Evolutionary conservation across 352 stramenopile species (phyloP).

Genomic region (Phytophthora pluvialis): DNA sequence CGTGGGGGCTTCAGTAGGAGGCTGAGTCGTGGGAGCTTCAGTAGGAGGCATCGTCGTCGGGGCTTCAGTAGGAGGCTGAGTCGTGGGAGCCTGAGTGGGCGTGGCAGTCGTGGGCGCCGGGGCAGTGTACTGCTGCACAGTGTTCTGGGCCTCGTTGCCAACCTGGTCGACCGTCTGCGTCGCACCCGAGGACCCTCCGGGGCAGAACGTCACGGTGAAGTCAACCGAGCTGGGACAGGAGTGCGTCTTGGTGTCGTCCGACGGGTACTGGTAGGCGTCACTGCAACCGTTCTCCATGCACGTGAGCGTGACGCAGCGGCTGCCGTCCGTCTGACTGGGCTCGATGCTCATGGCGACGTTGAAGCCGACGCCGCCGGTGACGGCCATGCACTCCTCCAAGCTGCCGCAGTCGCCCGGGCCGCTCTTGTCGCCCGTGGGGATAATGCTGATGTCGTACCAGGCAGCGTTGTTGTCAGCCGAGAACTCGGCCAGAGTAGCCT

Average conservation of each 20-base stretch:
- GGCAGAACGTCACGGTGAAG: slow-evolving; percentile 71
- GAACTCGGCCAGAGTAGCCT: slow-evolving; percentile 76
- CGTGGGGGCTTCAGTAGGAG: slow-evolving; percentile 4
- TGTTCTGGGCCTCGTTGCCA: slow-evolving; percentile 21
- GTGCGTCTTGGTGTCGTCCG: slow-evolving; percentile 78
- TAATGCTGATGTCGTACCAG: slow-evolving; percentile 86
- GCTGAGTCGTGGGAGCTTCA: slow-evolving; percentile 9
- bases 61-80: slow-evolving; percentile 14
- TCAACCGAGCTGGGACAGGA: slow-evolving; percentile 51
- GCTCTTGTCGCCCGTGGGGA: slow-evolving; percentile 55
- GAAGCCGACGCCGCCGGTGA: slow-evolving; percentile 67
- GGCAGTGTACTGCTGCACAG: slow-evolving; percentile 23
- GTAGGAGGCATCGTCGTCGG: slow-evolving; percentile 11
- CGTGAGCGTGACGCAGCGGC: slow-evolving; percentile 54
- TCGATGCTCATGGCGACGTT: slow-evolving; percentile 79
- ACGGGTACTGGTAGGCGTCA: slow-evolving; percentile 75
- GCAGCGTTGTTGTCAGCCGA: slow-evolving; percentile 53
- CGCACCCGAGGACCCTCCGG: slow-evolving; percentile 29
- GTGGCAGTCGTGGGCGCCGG: slow-evolving; percentile 23
- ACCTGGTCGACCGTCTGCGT: slow-evolving; percentile 31
- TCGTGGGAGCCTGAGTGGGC: slow-evolving; percentile 25
- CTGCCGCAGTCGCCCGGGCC: slow-evolving; percentile 56
- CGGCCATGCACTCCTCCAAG: slow-evolving; percentile 55
- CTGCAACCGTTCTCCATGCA: slow-evolving; percentile 61
- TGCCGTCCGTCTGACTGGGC: slow-evolving; percentile 40